Conservation (phyloP, 2,329 filamentous ascomycete species). For the Verticillium albo-atrum region DNA sequence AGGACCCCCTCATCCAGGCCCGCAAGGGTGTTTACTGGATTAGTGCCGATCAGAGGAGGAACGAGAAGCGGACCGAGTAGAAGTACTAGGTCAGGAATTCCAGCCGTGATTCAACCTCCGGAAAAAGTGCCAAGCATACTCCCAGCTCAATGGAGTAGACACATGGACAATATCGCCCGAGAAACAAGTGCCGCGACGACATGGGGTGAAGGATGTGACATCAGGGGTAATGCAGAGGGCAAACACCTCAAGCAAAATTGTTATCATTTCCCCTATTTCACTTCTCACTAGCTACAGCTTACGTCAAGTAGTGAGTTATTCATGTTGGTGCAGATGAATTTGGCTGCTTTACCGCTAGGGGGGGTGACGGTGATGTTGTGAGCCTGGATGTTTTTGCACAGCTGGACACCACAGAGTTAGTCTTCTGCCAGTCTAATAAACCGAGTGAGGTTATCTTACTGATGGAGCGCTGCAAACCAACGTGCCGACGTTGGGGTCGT, state of each 20-base stretch:
- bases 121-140: no score
- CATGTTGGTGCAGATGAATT: conserved; percentile 10
- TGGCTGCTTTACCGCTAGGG: conserved; percentile 8
- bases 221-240: no score
- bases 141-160: no score
- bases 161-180: no score
- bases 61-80: conserved; percentile 11
- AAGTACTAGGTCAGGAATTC: no score
- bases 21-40: conserved; percentile 9
- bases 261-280: no score
- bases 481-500: conserved; percentile 9
- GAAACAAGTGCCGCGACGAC: no score
- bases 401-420: neutral
- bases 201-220: no score
- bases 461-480: conserved; percentile 11
- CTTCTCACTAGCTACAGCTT: neutral
- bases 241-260: no score
- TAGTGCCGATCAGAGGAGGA: conserved; percentile 7
- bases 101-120: no score
- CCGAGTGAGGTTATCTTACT: neutral
- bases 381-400: conserved; percentile 11
- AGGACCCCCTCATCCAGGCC: conserved; percentile 8
- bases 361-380: conserved; percentile 8
- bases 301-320: conserved; percentile 8
- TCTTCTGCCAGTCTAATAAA: neutral